Evolutionary conservation across 192 early-diverging fungal genomes (phyloP).

Genomic region (Backusella australiensis): DNA sequence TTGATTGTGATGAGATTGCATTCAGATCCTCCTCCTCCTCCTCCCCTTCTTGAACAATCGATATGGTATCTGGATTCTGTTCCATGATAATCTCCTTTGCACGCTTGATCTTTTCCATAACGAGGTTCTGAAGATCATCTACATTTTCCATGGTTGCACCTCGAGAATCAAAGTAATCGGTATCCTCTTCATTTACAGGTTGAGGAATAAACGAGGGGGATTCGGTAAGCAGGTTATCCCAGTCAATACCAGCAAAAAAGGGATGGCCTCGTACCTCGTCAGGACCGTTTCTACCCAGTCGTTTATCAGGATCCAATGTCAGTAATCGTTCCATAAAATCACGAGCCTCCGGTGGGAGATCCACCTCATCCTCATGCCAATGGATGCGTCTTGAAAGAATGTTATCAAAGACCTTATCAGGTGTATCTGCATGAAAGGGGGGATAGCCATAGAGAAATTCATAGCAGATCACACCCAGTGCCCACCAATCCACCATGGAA

Average conservation of each 20-base stretch:
- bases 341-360: conserved; percentile 67
- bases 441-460: conserved; percentile 83
- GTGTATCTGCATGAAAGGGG: conserved; percentile 77
- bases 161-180: conserved; percentile 91
- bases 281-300: conserved; percentile 71
- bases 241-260: conserved; percentile 73
- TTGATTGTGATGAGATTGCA: conserved; percentile 3
- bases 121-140: conserved; percentile 38
- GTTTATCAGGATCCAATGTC: conserved; percentile 56
- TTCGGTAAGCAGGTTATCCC: conserved; percentile 59
- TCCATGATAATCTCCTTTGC: conserved; percentile 16
- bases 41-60: background rate
- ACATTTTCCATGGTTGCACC: conserved; percentile 63
- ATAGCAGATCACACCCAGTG: conserved; percentile 84
- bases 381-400: conserved; percentile 74
- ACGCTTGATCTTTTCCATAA: conserved; percentile 32
- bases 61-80: conserved; percentile 7
- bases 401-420: conserved; percentile 81
- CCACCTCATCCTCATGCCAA: conserved; percentile 70
- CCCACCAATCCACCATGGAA: conserved; percentile 90
- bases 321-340: conserved; percentile 80
- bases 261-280: conserved; percentile 76
- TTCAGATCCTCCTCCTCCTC: background rate
- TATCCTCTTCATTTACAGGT: conserved; percentile 74
- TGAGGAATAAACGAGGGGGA: conserved; percentile 85